These are phyloP conservation scores for Epichloe baconii DNA, from an alignment of 2,329 filamentous ascomycete genomes.

Conservation along the genomic window DNA sequence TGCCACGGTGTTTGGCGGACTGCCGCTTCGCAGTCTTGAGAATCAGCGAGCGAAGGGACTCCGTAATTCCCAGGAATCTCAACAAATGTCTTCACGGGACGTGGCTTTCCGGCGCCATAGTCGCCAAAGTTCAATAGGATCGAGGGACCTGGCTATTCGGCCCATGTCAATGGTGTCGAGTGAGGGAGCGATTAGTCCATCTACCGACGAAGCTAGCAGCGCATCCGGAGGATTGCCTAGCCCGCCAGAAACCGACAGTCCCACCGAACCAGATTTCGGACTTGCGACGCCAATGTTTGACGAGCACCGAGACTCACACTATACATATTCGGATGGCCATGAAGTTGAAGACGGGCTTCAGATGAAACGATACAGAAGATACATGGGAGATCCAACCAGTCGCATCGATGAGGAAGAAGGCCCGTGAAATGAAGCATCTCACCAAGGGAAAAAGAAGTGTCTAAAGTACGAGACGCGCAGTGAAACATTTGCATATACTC, in stretches of 20 bases:
- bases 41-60: slow-evolving; percentile 13
- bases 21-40: slow-evolving; percentile 20
- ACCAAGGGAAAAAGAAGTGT: neutral
- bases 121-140: slow-evolving; percentile 4
- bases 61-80: slow-evolving; percentile 5
- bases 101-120: slow-evolving; percentile 2
- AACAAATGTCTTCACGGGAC: slow-evolving; percentile 1
- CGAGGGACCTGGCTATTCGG: slow-evolving; percentile 4
- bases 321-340: slow-evolving; percentile 16
- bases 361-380: slow-evolving; percentile 22
- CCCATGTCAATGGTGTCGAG: slow-evolving; percentile 15
- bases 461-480: neutral
- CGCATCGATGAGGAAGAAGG: slow-evolving; percentile 26
- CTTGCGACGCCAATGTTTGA: slow-evolving; percentile 12
- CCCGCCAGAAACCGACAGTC: slow-evolving; percentile 23
- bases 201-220: slow-evolving; percentile 22
- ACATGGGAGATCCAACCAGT: slow-evolving; percentile 20
- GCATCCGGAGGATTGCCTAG: slow-evolving; percentile 19
- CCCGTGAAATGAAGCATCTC: neutral
- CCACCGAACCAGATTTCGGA: slow-evolving; percentile 15
- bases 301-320: slow-evolving; percentile 17
- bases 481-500: neutral
- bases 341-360: slow-evolving; percentile 22
- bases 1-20: slow-evolving; percentile 23
- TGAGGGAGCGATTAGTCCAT: slow-evolving; percentile 23